Base-by-base conservation (phyloP, 2,329 filamentous ascomycete genomes). In the Ceratocystis papillata region DNA sequence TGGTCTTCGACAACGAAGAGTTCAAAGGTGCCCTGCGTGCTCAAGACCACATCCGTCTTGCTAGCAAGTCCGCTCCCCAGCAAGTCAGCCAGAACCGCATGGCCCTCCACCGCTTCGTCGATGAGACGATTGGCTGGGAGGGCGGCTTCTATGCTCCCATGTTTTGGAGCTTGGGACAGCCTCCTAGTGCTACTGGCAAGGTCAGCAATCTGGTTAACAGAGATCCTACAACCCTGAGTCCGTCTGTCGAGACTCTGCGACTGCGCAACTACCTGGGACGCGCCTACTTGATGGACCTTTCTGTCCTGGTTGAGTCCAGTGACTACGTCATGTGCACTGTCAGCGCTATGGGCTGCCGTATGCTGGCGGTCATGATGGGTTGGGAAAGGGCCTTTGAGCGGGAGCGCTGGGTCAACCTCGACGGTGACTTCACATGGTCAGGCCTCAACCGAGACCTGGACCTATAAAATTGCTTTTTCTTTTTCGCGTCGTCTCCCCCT, bases 311-410 rank as follows among this genome's bases (percentile, higher is more conserved):
- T 0, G 79, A 81, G 33, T 82, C 83, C 17, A 84, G 82, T 65
- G 89, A 94, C 73, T 80, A 79, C 12, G 80, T 94, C 6, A 81
- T 96, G 1, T 96, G 90, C 72, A 88, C 86, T 2, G 86, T 92
- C 28, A 89, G 87, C 70, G 83, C 86, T 44, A 83, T 80, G 75
- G 84, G 83, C 0, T 96, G 90, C 73, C 81, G 89, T 25, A 72
- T 95, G 64, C 73, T 95, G 69, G 90, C 83, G 1, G 89, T 96
- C 50, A 91, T 95, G 86, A 85, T 94, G 84, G 90, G 90, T 0
- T 92, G 89, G 88, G 87, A 92, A 46, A 80, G 79, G 37, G 84
- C 81, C 4, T 80, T 90, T 68, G 77, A 78, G 44, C 74, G 79
- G 20, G 80, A 79, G 1, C 78, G 79, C 57, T 95, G 90, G 88